Conservation (phyloP, 805 yeast species). For the Cyberlindnera samutprakarnensis region DNA sequence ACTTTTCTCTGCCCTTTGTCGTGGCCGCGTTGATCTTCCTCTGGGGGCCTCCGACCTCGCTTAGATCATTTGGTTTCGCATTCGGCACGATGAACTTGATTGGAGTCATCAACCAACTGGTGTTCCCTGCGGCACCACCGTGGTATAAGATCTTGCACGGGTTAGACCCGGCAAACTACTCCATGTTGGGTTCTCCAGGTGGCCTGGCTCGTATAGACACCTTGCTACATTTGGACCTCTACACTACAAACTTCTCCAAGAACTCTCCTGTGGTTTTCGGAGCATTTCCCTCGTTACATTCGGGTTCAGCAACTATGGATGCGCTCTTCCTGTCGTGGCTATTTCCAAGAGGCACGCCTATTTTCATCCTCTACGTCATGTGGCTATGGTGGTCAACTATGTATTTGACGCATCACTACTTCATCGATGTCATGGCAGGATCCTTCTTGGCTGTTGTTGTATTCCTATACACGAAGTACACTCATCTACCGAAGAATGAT, state of each 20-base stretch:
- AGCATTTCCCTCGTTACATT: conserved; percentile 81
- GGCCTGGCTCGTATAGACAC: conserved; percentile 85
- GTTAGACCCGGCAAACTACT: conserved; percentile 80
- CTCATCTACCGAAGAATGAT: conserved; percentile 55
- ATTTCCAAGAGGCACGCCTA: conserved; percentile 61
- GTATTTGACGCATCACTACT: conserved; percentile 96
- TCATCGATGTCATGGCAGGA: conserved; percentile 90
- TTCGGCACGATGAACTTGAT: conserved; percentile 90
- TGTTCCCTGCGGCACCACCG: conserved; percentile 95
- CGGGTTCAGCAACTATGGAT: conserved; percentile 93
- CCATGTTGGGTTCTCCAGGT: conserved; percentile 93
- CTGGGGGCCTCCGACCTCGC: conserved; percentile 86
- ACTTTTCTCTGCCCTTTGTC: conserved; percentile 85
- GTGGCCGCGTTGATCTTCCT: conserved; percentile 71
- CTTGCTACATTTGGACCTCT: conserved; percentile 71
- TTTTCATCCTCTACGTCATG: conserved; percentile 71
- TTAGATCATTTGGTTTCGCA: conserved; percentile 82
- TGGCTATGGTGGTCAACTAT: conserved; percentile 99
- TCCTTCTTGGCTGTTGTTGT: conserved; percentile 70
- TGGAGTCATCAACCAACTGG: conserved; percentile 77
- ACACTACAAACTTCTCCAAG: conserved; percentile 66
- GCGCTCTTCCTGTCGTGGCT: conserved; percentile 78
- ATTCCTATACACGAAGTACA: conserved; percentile 62
- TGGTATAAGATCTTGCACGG: conserved; percentile 90
- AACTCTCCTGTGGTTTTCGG: conserved; percentile 94